These are phyloP conservation scores for Candida tunisiensis DNA, from an alignment of 1,139 yeast genomes.

Conservation along the genomic window DNA sequence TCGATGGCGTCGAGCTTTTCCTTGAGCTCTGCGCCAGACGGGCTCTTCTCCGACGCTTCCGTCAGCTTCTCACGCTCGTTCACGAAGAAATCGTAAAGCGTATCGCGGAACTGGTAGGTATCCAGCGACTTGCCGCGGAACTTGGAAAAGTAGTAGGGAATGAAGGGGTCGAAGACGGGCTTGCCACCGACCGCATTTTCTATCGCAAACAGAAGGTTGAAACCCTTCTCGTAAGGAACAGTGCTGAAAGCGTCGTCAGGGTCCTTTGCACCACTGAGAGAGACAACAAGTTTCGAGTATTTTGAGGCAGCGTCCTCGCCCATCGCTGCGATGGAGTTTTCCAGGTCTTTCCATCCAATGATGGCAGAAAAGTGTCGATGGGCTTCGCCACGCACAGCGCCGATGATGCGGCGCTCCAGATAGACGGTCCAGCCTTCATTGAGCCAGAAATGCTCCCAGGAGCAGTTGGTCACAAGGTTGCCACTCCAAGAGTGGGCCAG, in stretches of 20 bases:
- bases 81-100: constrained; percentile 40
- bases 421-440: constrained; percentile 97
- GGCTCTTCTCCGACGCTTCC: too few relatives aligned
- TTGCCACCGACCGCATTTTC: constrained; percentile 52
- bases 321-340: constrained; percentile 46
- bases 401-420: constrained; percentile 70
- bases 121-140: constrained; percentile 60
- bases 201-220: constrained; percentile 55
- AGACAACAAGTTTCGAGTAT: constrained; percentile 52
- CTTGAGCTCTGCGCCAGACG: constrained; percentile 23
- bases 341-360: constrained; percentile 78
- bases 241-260: constrained; percentile 84
- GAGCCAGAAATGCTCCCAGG: constrained; percentile 92
- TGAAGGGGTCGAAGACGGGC: constrained; percentile 55
- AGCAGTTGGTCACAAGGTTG: constrained; percentile 72
- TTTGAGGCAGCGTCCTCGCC: constrained; percentile 26
- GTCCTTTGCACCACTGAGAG: constrained; percentile 43
- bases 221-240: constrained; percentile 88
- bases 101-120: constrained; percentile 64
- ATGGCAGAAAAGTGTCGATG: constrained; percentile 69
- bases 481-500: constrained; percentile 91
- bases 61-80: constrained; percentile 7
- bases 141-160: constrained; percentile 57
- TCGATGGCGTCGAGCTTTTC: constrained; percentile 47
- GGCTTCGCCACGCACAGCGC: constrained; percentile 58